Percentiles rank a stretch among this genome's conserved stretches.
Conservation (phyloP, 805 yeast genomes). For the Candida glaebosa region DNA sequence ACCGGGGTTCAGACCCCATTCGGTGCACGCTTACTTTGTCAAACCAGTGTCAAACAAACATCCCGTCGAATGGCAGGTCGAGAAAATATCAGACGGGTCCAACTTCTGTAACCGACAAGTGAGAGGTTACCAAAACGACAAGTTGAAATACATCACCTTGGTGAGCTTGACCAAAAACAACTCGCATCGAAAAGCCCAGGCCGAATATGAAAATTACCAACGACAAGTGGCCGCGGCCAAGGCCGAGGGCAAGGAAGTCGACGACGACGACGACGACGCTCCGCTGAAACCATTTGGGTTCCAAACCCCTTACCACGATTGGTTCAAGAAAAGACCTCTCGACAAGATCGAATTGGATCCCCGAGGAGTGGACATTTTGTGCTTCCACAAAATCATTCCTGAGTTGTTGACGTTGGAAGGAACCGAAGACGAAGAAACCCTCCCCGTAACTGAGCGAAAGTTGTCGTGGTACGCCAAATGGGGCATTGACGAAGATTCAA, state of each 20-base stretch:
- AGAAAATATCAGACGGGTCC: constrained; percentile 31
- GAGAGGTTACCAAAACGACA: constrained; percentile 24
- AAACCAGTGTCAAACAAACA: constrained; percentile 14
- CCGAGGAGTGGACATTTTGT: constrained; percentile 12
- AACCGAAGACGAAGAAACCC: constrained; percentile 20
- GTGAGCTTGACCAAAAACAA: constrained; percentile 34
- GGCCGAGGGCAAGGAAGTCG: constrained; percentile 22
- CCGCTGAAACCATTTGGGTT: constrained; percentile 29
- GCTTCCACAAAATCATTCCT: constrained; percentile 29
- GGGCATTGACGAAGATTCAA: constrained; percentile 19
- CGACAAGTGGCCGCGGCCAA: constrained; percentile 20
- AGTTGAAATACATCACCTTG: constrained; percentile 24
- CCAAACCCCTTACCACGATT: constrained; percentile 30
- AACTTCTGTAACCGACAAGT: constrained; percentile 32
- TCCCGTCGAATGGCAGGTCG: constrained; percentile 28
- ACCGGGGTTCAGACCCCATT: constrained; percentile 31
- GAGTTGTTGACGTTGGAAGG: constrained; percentile 28
- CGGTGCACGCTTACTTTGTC: constrained; percentile 32
- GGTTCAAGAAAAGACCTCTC: constrained; percentile 23
- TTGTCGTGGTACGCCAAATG: constrained; percentile 23
- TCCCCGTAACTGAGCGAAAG: constrained; percentile 22
- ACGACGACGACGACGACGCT: constrained; percentile 22
- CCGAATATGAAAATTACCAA: constrained; percentile 20
- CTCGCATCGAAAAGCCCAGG: constrained; percentile 17
- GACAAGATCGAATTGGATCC: constrained; percentile 12